Conservation (phyloP, 352 stramenopile genomes). For the Pythium sp. region DNA sequence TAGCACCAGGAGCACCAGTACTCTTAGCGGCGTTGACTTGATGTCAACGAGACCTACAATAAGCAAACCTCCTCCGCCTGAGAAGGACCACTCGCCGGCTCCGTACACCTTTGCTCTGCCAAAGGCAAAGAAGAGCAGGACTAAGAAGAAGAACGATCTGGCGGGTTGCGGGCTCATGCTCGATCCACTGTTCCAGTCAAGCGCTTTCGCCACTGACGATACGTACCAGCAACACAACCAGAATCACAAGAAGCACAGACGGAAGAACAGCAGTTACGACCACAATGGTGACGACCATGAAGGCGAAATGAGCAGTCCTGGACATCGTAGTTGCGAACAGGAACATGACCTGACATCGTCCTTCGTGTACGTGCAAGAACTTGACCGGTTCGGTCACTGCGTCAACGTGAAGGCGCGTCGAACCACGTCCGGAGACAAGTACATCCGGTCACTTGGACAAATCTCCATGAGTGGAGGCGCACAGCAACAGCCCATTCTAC, state of each 20-base stretch:
- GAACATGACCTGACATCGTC: not conserved
- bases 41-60: slow-evolving; percentile 29
- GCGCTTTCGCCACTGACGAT: not conserved
- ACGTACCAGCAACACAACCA: not conserved
- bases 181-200: slow-evolving; percentile 60
- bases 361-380: slow-evolving; percentile 43
- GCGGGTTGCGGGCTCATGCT: slow-evolving; percentile 45
- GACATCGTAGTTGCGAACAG: not conserved
- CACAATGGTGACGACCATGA: not conserved
- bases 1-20: not conserved
- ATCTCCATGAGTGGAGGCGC: slow-evolving; percentile 19
- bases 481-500: not conserved
- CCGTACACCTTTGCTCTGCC: slow-evolving; percentile 50
- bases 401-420: slow-evolving; percentile 44
- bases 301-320: not conserved
- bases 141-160: slow-evolving; percentile 26
- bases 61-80: slow-evolving; percentile 16
- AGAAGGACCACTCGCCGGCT: slow-evolving; percentile 15
- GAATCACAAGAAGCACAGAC: slow-evolving; percentile 13
- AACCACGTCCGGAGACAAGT: slow-evolving; percentile 33
- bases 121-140: slow-evolving; percentile 24
- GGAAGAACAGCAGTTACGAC: not conserved
- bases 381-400: slow-evolving; percentile 42
- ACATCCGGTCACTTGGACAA: slow-evolving; percentile 45
- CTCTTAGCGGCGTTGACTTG: slow-evolving; percentile 29